These are phyloP conservation scores for Colletotrichum sansevieriae DNA, from an alignment of 2,329 filamentous ascomycete species.

Conservation along the genomic window DNA sequence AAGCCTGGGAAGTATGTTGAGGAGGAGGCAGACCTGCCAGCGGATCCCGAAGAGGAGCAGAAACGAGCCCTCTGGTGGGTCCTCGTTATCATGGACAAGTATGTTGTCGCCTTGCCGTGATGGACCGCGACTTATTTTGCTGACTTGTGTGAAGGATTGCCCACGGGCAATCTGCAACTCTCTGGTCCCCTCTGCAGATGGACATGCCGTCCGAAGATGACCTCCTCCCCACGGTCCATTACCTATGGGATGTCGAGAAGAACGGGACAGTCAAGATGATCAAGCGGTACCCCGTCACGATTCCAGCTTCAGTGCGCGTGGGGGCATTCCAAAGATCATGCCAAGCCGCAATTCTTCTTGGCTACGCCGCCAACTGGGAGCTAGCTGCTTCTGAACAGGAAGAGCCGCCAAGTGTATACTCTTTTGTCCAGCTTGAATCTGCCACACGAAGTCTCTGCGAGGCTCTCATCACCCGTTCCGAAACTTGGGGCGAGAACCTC, in stretches of 20 bases:
- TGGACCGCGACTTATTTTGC: background rate
- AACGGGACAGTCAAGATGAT: constrained; percentile 44
- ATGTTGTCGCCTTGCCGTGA: constrained; percentile 21
- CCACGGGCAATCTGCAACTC: constrained; percentile 50
- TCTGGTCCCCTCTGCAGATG: constrained; percentile 51
- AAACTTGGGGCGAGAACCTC: constrained; percentile 52
- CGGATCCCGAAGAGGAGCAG: constrained; percentile 54
- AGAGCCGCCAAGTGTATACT: constrained; percentile 44
- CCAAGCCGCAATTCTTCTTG: constrained; percentile 52
- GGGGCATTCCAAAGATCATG: constrained; percentile 53
- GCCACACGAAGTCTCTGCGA: constrained; percentile 50
- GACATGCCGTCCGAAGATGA: constrained; percentile 53
- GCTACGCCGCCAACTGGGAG: constrained; percentile 48
- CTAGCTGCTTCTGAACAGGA: constrained; percentile 40
- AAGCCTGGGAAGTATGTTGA: constrained; percentile 53
- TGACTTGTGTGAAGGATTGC: constrained; percentile 45
- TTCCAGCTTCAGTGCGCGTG: constrained; percentile 48
- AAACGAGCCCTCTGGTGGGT: constrained; percentile 58
- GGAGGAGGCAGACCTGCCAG: constrained; percentile 47
- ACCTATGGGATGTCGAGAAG: constrained; percentile 49
- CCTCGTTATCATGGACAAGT: constrained; percentile 60
- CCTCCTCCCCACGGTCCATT: constrained; percentile 51
- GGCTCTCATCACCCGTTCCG: constrained; percentile 51
- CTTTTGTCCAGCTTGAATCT: constrained; percentile 51
- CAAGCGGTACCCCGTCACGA: constrained; percentile 47